These are phyloP conservation scores for Meira nashicola DNA, from an alignment of 1,284 basidiomycete genomes.

Conservation along the genomic window DNA sequence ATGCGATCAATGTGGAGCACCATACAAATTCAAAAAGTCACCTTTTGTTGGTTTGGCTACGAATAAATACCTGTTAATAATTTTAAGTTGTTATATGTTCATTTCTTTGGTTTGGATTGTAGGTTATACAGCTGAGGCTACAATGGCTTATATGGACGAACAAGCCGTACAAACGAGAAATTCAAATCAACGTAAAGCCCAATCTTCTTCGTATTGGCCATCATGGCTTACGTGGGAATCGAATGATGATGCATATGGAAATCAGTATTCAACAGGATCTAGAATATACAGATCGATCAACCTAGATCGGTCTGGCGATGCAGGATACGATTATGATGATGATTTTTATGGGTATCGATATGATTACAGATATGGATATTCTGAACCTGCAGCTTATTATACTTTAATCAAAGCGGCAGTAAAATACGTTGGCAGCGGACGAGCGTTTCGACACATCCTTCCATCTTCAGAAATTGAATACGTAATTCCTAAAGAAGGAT, in stretches of 20 bases:
- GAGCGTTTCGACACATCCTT: constrained; percentile 23
- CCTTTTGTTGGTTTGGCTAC: constrained; percentile 33
- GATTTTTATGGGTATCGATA: constrained; percentile 17
- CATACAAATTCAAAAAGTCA: constrained; percentile 36
- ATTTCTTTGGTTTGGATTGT: constrained; percentile 25
- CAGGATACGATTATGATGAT: constrained; percentile 22
- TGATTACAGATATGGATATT: constrained; percentile 21
- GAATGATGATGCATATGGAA: not conserved
- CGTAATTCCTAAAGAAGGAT: not conserved
- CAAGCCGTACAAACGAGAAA: not conserved
- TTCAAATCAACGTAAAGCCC: not conserved
- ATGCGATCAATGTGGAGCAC: constrained; percentile 46
- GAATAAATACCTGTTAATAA: constrained; percentile 24
- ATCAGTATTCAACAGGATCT: not conserved
- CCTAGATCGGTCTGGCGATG: constrained; percentile 1
- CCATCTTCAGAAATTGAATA: constrained; percentile 15
- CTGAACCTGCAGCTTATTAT: constrained; percentile 26
- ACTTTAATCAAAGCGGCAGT: constrained; percentile 30
- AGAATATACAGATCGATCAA: not conserved
- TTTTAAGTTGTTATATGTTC: constrained; percentile 28
- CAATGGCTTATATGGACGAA: not conserved
- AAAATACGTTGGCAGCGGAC: constrained; percentile 26
- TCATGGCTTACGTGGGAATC: not conserved
- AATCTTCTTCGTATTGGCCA: not conserved
- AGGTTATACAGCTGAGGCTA: constrained; percentile 21